phyloP scores from a whole-genome alignment of 2,329 filamentous ascomycete species.

The Remersonia thermophila region DNA sequence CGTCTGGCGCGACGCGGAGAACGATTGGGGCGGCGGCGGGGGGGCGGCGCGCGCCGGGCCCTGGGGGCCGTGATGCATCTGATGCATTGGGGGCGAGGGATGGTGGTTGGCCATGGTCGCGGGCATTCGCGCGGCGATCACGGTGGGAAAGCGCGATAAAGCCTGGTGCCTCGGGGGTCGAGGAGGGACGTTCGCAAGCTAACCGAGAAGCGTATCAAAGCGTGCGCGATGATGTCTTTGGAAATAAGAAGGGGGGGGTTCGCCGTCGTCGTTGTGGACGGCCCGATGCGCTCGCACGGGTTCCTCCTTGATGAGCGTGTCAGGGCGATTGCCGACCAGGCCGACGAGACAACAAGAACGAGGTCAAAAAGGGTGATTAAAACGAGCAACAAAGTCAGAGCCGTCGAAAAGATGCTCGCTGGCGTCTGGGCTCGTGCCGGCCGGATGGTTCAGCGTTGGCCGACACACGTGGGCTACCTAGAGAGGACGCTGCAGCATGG shows the following conservation, averaged over 20 bases:
- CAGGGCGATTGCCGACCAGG: background rate
- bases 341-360: background rate
- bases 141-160: background rate
- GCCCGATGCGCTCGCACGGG: too few relatives aligned
- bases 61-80: conserved; percentile 50
- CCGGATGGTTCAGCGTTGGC: conserved; percentile 5
- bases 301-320: too few relatives aligned
- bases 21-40: conserved; percentile 41
- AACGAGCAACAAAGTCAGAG: too few relatives aligned
- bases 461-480: conserved; percentile 5
- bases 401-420: too few relatives aligned
- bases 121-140: conserved; percentile 1
- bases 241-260: too few relatives aligned
- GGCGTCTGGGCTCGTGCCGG: conserved; percentile 2
- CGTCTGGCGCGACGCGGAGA: conserved; percentile 54
- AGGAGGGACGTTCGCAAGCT: background rate
- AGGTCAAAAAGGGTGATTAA: background rate
- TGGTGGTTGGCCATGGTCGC: conserved; percentile 62
- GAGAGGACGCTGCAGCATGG: conserved; percentile 8
- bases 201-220: background rate
- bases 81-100: conserved; percentile 63
- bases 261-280: too few relatives aligned
- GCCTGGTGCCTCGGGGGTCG: too few relatives aligned
- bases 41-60: conserved; percentile 51
- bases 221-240: too few relatives aligned